Conservation (phyloP, 805 yeast species). For the Metschnikowia kofuensis region DNA sequence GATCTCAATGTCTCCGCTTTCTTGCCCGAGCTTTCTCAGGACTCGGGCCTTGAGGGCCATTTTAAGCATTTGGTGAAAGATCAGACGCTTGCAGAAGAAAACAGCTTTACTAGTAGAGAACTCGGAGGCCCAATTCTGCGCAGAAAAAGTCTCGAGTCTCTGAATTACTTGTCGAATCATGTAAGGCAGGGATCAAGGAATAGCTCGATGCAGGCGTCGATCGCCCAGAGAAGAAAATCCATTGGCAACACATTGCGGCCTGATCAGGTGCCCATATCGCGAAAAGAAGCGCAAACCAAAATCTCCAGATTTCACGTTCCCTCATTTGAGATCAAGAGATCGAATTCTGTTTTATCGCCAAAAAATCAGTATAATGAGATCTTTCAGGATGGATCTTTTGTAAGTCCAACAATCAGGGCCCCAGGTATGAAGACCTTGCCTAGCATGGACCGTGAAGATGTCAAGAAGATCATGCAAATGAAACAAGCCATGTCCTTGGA, state of each 20-base stretch:
- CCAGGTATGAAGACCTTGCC: conserved; percentile 48
- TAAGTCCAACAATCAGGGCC: conserved; percentile 38
- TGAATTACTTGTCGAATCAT: conserved; percentile 27
- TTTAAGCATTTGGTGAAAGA: conserved; percentile 29
- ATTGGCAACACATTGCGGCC: conserved; percentile 8
- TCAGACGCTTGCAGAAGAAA: background rate
- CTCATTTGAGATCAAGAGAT: conserved; percentile 39
- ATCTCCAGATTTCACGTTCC: conserved; percentile 39
- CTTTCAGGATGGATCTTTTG: conserved; percentile 26
- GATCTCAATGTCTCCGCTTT: conserved; percentile 40
- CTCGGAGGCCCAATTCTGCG: background rate
- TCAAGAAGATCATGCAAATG: conserved; percentile 32
- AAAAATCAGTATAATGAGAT: conserved; percentile 39
- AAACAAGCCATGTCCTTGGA: conserved; percentile 40
- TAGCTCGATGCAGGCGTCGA: background rate
- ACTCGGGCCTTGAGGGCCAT: conserved; percentile 47
- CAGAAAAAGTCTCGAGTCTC: conserved; percentile 26
- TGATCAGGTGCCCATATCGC: background rate
- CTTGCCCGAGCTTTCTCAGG: conserved; percentile 47
- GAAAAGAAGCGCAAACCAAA: background rate
- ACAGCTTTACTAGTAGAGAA: background rate
- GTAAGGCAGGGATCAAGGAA: background rate
- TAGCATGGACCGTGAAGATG: conserved; percentile 47
- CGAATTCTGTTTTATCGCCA: conserved; percentile 35
- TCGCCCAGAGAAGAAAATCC: conserved; percentile 1